Conservation (phyloP, 352 stramenopile species). For the Phytophthora hybrid region DNA sequence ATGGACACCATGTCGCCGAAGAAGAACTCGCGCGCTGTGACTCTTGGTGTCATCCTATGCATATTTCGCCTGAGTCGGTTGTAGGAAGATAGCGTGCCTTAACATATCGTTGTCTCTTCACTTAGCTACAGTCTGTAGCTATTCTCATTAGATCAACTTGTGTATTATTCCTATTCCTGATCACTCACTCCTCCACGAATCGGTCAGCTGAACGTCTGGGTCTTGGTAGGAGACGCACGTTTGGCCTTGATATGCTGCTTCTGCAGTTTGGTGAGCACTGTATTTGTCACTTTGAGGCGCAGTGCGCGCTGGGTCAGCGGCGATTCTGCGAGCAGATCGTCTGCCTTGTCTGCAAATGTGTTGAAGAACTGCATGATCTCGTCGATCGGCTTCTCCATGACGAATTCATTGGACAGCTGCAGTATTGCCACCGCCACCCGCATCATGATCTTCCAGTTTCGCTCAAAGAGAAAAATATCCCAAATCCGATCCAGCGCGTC, state of each 20-base stretch:
- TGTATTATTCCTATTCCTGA: slow-evolving; percentile 1
- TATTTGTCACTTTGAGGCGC: slow-evolving; percentile 83
- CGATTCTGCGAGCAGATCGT: slow-evolving; percentile 65
- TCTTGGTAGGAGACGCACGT: slow-evolving; percentile 48
- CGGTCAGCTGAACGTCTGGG: slow-evolving; percentile 17
- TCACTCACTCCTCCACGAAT: background rate
- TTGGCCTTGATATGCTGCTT: slow-evolving; percentile 72
- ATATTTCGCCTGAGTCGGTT: too few species aligned
- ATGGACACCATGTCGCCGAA: too few species aligned
- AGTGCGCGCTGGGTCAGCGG: slow-evolving; percentile 60
- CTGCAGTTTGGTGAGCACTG: slow-evolving; percentile 74
- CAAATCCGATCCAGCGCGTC: slow-evolving; percentile 83
- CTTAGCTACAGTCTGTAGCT: too few species aligned
- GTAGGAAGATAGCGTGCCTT: too few species aligned
- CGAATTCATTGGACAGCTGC: slow-evolving; percentile 67
- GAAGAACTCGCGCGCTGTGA: too few species aligned
- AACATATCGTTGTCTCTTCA: too few species aligned
- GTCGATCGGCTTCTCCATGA: slow-evolving; percentile 78
- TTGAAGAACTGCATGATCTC: slow-evolving; percentile 91
- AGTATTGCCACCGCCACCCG: slow-evolving; percentile 76
- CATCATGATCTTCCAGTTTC: slow-evolving; percentile 89
- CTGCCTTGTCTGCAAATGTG: slow-evolving; percentile 68
- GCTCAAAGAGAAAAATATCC: slow-evolving; percentile 88
- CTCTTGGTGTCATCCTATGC: too few species aligned
- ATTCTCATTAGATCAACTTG: slow-evolving; percentile 11